Evolutionary conservation across 768 basidiomycete species (phyloP), one percentile per base, ranked within the genome.

Genomic region (Calocybe indica): DNA sequence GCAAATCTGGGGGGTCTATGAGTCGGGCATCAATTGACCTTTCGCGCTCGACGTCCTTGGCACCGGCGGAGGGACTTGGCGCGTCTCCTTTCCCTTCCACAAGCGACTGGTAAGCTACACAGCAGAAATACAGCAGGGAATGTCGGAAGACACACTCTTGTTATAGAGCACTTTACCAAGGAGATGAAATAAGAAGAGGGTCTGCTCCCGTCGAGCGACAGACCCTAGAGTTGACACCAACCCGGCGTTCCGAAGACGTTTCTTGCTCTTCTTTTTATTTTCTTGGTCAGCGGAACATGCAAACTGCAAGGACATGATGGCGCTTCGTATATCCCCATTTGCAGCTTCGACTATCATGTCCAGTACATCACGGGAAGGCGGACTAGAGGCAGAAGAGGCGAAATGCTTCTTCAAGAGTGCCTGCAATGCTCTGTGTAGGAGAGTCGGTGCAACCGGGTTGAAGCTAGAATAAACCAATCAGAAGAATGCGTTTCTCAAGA

Each of bases 101-200:
- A 41, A 40, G 43, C 37, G 11, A 40, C 31, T 11, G 43, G 34
- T 46, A 15, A 52, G 29, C 35, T 2, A 15, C 52, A n/a, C 50
- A 14, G 30, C 29, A 22, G 39, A 11, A 8, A 37, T 28, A 12
- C 37, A 33, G 31, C 9, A 32, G 15, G 9, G 29, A 9, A 32
- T 10, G 9, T 30, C 12, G 40, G 33, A n/a, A 42, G 37, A 65
- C 80, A 47, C 38, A 96, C 96, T 82, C 65, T 98, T 99, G 63
- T 95, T 97, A 61, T 96, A 98, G 41, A 98, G 63, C 1, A 98
- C 79, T 67, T 90, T 95, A 11, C 96, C 96, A 42, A 99, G 71
- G 12, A 97, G 66, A 65, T 97, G 96, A 61, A 99, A 99, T 43
- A 99, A 67, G 7, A 80, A 82, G 11, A 99, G 69, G 50, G 82